These are phyloP conservation scores for Aspergillus carbonarius DNA, from an alignment of 2,329 filamentous ascomycete species.

Conservation along the genomic window DNA sequence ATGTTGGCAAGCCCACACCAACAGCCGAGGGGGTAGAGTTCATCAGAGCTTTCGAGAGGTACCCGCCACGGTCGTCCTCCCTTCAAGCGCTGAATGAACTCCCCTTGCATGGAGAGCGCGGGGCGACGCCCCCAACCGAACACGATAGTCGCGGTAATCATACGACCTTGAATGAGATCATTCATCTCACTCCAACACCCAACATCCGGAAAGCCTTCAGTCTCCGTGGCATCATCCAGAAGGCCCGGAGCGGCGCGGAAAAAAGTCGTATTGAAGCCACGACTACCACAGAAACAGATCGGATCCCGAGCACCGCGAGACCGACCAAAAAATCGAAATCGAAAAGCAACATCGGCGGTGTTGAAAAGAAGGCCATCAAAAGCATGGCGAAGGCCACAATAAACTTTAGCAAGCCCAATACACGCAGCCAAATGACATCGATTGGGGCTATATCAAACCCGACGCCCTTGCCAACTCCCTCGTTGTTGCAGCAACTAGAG, in stretches of 20 bases:
- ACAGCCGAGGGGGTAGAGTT: background rate
- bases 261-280: background rate
- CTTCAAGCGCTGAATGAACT: conserved; percentile 11
- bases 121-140: background rate
- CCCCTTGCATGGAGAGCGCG: background rate
- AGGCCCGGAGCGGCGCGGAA: conserved; percentile 8
- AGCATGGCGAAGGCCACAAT: background rate
- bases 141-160: background rate
- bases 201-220: conserved; percentile 17
- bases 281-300: background rate
- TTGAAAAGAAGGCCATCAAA: background rate
- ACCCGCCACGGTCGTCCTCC: conserved; percentile 17
- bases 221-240: conserved; percentile 23
- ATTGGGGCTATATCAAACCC: background rate
- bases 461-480: background rate
- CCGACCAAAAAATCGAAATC: background rate
- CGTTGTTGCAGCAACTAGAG: background rate
- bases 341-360: background rate
- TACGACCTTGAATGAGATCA: conserved; percentile 11
- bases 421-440: background rate
- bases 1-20: background rate
- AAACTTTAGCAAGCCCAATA: background rate
- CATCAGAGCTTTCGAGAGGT: background rate
- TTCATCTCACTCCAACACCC: conserved; percentile 13
- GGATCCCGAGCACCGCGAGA: background rate